Evolutionary conservation across 352 stramenopile genomes (phyloP), one percentile per base, ranked within the genome.

Genomic region (Phytophthora brassicae): DNA sequence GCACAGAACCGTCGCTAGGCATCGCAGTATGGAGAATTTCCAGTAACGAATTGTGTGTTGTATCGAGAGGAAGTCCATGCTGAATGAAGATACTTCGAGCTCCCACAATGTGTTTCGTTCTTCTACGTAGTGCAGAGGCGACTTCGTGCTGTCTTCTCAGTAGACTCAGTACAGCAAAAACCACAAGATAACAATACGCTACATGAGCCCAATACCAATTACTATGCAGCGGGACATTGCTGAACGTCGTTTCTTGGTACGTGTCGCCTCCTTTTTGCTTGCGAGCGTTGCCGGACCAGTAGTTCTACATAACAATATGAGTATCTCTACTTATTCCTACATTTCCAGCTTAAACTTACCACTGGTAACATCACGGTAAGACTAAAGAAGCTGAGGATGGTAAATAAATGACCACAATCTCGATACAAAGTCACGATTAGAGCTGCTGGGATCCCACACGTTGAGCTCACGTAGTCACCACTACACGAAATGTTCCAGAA

Each of bases 121-220:
- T 60, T 45, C 58, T 72, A 20, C 75, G 75, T 8, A 88, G 71
- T n/a, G 60, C 77, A 17, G 70, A 84, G 0, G 71, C 64, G 28
- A 85, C 47, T 29, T 73, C 66, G 46, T 85, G 68, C 51, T 92
- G 83, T 19, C 75, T 81, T 1, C 64, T 17, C 29, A 94, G 41
- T 22, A 94, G 75, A 16, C 31, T 31, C 7, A 91, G 47, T 19
- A 90, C 72, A 14, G 77, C 73, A 8, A 53, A 74, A 4, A 75
- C 83, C 5, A 90, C 75, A 8, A 90, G 11, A 57, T 94, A 94
- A 60, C 79, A 90, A 38, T 92, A 92, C 11, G 51, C 79, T 3
- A 94, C 84, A 51, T 94, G 84, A 11, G 66, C 69, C 84, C 84
- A 94, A 58, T 86, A 88, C 82, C 84, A 94, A 38, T 84, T 52